Evolutionary conservation across 352 stramenopile species (phyloP).

Genomic region (Labyrinthula sp.): DNA sequence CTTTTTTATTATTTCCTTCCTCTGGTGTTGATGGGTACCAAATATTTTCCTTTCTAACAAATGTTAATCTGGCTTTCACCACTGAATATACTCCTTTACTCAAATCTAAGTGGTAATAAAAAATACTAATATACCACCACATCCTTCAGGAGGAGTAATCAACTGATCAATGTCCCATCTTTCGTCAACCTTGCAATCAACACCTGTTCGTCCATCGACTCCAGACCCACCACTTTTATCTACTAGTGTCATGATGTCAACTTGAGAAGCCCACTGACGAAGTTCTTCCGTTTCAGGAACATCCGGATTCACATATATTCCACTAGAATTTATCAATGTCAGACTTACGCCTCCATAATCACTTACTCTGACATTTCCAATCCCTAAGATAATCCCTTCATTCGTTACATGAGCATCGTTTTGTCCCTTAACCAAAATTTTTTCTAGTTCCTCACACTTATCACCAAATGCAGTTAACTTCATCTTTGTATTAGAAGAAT

Average conservation of each 20-base stretch:
- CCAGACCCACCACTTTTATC: slow-evolving; percentile 82
- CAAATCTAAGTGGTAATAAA: slow-evolving; percentile 6
- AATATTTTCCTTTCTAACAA: slow-evolving; percentile 59
- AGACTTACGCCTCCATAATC: slow-evolving; percentile 76
- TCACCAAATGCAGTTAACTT: too few relatives aligned
- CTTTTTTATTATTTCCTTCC: slow-evolving; percentile 57
- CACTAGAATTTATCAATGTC: slow-evolving; percentile 43
- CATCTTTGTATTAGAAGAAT: too few relatives aligned
- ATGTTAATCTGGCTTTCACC: slow-evolving; percentile 54
- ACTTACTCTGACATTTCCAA: slow-evolving; percentile 75
- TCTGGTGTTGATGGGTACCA: slow-evolving; percentile 62
- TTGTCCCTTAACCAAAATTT: slow-evolving; percentile 57
- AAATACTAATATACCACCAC: slow-evolving; percentile 5
- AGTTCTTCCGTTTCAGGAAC: slow-evolving; percentile 57
- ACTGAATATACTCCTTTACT: slow-evolving; percentile 4
- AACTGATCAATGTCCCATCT: slow-evolving; percentile 4
- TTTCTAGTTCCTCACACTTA: slow-evolving; percentile 41
- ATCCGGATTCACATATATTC: slow-evolving; percentile 54
- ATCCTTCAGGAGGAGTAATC: background rate
- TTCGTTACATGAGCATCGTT: too few relatives aligned
- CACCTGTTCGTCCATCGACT: slow-evolving; percentile 79
- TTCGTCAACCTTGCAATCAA: too few relatives aligned
- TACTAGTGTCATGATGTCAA: slow-evolving; percentile 59
- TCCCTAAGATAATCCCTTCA: too few relatives aligned
- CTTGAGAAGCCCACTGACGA: slow-evolving; percentile 49